A percentile compares a stretch with the other conserved stretches of the same genome.
phyloP scores from a whole-genome alignment of 176 grass and related monocot genomes.

The Carex myosuroides region DNA sequence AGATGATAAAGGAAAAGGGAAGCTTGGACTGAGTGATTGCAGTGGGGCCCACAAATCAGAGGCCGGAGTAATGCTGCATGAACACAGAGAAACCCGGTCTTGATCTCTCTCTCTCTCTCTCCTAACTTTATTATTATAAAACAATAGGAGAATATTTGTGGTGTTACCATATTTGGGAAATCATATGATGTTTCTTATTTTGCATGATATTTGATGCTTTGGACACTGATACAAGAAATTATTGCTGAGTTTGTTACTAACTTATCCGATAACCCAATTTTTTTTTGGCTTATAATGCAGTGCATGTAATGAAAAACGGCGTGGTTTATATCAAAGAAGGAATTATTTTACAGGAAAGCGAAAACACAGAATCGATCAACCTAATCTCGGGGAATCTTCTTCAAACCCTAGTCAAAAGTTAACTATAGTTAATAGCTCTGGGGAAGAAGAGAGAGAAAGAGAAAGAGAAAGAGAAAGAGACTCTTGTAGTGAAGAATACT shows the following conservation, averaged over 20 bases:
- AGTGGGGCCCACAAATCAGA: not conserved
- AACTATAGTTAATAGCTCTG: conserved; percentile 7
- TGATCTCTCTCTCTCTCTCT: not conserved
- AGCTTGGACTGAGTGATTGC: not conserved
- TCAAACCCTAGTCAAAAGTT: not conserved
- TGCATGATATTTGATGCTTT: not conserved
- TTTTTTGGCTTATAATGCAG: conserved; percentile 1
- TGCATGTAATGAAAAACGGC: not conserved
- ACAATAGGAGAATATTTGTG: not conserved
- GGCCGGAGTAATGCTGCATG: not conserved
- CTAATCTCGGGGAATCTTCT: conserved; percentile 16
- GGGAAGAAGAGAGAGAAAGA: conserved; percentile 3
- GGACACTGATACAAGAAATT: not conserved
- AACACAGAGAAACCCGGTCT: not conserved
- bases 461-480: not conserved
- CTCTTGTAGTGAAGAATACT: conserved; percentile 10
- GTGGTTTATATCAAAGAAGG: conserved; percentile 3
- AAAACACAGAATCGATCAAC: conserved; percentile 5
- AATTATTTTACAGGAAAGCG: conserved; percentile 28
- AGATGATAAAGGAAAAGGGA: conserved; percentile 8
- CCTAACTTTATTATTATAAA: not conserved
- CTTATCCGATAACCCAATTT: not conserved
- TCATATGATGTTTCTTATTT: not conserved
- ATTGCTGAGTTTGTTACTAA: not conserved
- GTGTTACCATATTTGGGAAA: not conserved